Evolutionary conservation across 129 eudicot genomes (phyloP).

Genomic region (Pseudognaphalium luteoalbum): DNA sequence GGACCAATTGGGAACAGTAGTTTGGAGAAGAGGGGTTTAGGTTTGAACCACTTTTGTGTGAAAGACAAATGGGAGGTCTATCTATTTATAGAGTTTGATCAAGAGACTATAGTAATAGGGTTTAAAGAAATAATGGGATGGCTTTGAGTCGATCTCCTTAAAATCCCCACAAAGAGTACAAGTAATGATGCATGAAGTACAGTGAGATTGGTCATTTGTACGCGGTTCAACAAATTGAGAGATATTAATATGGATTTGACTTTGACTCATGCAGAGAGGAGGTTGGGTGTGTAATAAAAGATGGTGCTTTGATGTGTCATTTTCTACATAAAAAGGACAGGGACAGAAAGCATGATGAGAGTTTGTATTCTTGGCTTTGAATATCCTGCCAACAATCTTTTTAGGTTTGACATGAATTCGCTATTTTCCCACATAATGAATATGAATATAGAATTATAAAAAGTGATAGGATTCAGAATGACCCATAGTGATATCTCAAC

Average conservation of each 20-base stretch:
- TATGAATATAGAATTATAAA: no score
- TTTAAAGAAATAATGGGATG: conserved; percentile 13
- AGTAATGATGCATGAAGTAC: conserved; percentile 23
- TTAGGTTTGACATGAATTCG: conserved; percentile 10
- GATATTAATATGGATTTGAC: conserved; percentile 39
- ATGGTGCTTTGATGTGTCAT: conserved; percentile 44
- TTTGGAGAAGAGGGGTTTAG: conserved; percentile 15
- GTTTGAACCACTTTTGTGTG: conserved; percentile 28
- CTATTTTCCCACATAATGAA: background rate
- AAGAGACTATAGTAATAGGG: conserved; percentile 9
- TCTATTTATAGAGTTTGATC: conserved; percentile 34
- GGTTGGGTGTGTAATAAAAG: conserved; percentile 29
- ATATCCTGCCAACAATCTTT: conserved; percentile 24
- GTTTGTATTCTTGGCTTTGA: conserved; percentile 36
- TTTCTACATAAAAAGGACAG: conserved; percentile 39
- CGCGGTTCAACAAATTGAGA: conserved; percentile 18
- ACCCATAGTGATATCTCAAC: no score
- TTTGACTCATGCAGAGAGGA: conserved; percentile 25
- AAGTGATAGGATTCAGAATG: no score
- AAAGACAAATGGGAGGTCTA: conserved; percentile 23
- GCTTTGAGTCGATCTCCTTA: background rate
- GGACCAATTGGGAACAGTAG: conserved; percentile 19
- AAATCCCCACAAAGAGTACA: conserved; percentile 16
- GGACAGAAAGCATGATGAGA: conserved; percentile 44
- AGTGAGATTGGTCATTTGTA: conserved; percentile 16